Percentiles rank a stretch among this genome's conserved stretches.
Conservation (phyloP, 2,329 filamentous ascomycete genomes). For the Hypoxylon sp. region DNA sequence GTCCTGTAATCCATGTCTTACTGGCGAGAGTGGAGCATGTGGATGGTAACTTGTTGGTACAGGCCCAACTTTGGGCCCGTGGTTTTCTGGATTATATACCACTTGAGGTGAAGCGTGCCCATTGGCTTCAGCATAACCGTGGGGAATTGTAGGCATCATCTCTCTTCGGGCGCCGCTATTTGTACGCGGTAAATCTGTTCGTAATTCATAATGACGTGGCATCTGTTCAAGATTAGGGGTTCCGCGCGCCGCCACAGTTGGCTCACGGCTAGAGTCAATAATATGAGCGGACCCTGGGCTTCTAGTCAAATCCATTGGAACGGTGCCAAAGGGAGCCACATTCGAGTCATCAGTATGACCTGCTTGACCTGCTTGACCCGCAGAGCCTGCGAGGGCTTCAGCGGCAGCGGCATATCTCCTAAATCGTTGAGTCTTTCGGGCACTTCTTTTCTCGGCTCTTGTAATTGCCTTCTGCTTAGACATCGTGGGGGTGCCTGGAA, state of each 20-base stretch:
- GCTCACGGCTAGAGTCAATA: slow-evolving; percentile 38
- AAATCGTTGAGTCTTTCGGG: slow-evolving; percentile 54
- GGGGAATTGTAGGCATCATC: slow-evolving; percentile 22
- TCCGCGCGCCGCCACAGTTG: slow-evolving; percentile 29
- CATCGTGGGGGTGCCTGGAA: slow-evolving; percentile 41
- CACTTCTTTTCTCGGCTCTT: slow-evolving; percentile 50
- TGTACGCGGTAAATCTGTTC: slow-evolving; percentile 29
- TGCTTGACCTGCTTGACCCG: slow-evolving; percentile 35
- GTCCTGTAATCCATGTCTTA: slow-evolving; percentile 53
- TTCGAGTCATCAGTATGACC: slow-evolving; percentile 34
- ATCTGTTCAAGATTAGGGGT: slow-evolving; percentile 37
- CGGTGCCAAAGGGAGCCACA: slow-evolving; percentile 40
- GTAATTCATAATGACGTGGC: slow-evolving; percentile 33
- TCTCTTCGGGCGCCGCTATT: slow-evolving; percentile 23
- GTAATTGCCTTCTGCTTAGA: slow-evolving; percentile 47
- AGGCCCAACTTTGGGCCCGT: slow-evolving; percentile 55
- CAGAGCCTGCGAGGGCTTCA: slow-evolving; percentile 51
- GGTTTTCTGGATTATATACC: slow-evolving; percentile 47
- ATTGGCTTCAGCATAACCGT: slow-evolving; percentile 29
- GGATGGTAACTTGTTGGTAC: slow-evolving; percentile 35
- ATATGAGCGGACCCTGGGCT: slow-evolving; percentile 41
- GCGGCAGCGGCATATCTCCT: slow-evolving; percentile 56
- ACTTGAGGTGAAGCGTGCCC: slow-evolving; percentile 40
- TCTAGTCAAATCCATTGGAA: slow-evolving; percentile 43
- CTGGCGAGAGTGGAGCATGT: slow-evolving; percentile 47